These are phyloP conservation scores for Tetrahymena borealis DNA, from an alignment of 73 alveolate species.

Conservation along the genomic window DNA sequence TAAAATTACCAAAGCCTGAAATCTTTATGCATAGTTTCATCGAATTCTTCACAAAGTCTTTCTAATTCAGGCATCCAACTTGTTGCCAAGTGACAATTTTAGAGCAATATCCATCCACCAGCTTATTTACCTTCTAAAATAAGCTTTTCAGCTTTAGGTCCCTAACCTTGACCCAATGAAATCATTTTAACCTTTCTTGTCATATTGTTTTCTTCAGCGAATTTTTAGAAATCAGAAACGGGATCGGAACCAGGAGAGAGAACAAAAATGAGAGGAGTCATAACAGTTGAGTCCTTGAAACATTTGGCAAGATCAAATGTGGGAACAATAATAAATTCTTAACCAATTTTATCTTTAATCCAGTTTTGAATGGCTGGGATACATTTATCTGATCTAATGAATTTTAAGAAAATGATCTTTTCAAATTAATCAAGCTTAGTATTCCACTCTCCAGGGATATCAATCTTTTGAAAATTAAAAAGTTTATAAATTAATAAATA, in stretches of 20 bases:
- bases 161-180: constrained; percentile 99
- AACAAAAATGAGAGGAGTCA: constrained; percentile 98
- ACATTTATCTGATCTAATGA: constrained; percentile 93
- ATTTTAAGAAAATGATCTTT: constrained; percentile 82
- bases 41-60: constrained; percentile 88
- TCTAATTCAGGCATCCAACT: constrained; percentile 99
- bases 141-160: constrained; percentile 94
- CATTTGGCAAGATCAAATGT: constrained; percentile 97
- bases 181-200: constrained; percentile 88
- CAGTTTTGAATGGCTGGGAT: constrained; percentile 81
- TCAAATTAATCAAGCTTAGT: constrained; percentile 76
- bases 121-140: constrained; percentile 92
- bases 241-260: constrained; percentile 99
- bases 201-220: constrained; percentile 91
- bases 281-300: constrained; percentile 92
- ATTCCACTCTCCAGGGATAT: constrained; percentile 94
- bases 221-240: constrained; percentile 92
- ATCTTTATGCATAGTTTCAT: constrained; percentile 95
- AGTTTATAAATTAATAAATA: background rate
- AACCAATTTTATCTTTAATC: constrained; percentile 93
- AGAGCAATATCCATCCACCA: constrained; percentile 99
- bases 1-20: constrained; percentile 94
- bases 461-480: background rate
- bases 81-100: constrained; percentile 98
- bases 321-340: constrained; percentile 97